Conservation (phyloP, 768 basidiomycete species). For the Paxillus involutus region DNA sequence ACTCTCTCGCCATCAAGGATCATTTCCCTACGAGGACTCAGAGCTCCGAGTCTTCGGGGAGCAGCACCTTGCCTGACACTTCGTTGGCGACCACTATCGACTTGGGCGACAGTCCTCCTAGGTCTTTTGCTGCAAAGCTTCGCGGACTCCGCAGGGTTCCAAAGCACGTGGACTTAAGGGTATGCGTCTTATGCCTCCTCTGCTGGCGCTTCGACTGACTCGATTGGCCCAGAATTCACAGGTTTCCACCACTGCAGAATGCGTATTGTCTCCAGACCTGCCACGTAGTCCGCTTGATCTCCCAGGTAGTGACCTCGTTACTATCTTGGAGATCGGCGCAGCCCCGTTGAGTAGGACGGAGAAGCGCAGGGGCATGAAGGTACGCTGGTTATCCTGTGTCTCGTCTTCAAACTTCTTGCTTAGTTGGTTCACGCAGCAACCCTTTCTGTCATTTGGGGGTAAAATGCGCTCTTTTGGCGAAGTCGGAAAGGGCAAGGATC, state of each 20-base stretch:
- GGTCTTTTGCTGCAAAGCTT: neutral
- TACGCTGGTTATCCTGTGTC: neutral
- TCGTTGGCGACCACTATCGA: constrained; percentile 23
- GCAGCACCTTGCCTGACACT: constrained; percentile 2
- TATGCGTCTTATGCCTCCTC: neutral
- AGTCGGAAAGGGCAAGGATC: neutral
- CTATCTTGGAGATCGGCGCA: neutral
- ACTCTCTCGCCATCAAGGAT: neutral
- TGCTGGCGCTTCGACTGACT: neutral
- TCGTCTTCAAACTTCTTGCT: neutral
- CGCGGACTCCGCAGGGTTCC: constrained; percentile 18
- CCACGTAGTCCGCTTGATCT: neutral
- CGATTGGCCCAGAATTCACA: neutral
- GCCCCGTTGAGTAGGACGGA: neutral
- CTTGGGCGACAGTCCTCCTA: neutral
- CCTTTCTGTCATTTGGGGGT: neutral
- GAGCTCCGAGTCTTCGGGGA: neutral
- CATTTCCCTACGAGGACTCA: neutral
- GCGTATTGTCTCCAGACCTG: neutral
- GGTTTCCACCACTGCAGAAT: neutral
- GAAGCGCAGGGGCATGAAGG: constrained; percentile 1
- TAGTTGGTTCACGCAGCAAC: constrained; percentile 5
- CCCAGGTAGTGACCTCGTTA: neutral
- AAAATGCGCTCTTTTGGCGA: neutral
- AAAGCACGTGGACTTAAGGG: constrained; percentile 19